phyloP scores from a whole-genome alignment of 1,284 basidiomycete species.

The Marasmius oreades region DNA sequence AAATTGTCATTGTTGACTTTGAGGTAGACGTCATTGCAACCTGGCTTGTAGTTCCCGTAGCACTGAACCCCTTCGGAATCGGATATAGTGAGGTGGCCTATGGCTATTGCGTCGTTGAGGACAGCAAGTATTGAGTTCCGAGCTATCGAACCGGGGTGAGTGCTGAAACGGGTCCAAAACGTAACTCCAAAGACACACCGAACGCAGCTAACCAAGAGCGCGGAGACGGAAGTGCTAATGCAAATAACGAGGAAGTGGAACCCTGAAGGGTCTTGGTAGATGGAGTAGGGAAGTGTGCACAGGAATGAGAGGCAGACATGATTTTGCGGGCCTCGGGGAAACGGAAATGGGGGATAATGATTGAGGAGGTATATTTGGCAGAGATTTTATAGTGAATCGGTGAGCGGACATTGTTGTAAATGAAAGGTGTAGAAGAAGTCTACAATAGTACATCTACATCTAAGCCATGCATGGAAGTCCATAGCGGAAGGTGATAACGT shows the following conservation, averaged over 20 bases:
- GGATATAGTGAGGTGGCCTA: conserved; percentile 59
- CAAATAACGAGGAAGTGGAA: conserved; percentile 33
- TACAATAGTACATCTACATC: neutral
- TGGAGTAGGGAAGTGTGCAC: conserved; percentile 34
- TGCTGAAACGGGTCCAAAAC: conserved; percentile 2
- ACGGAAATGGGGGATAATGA: conserved; percentile 10
- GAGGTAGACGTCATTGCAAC: conserved; percentile 58
- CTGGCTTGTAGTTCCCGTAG: conserved; percentile 53
- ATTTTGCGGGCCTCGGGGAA: conserved; percentile 1
- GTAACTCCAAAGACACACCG: conserved; percentile 28
- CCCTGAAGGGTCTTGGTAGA: conserved; percentile 37
- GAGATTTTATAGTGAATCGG: conserved; percentile 13
- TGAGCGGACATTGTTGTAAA: conserved; percentile 7
- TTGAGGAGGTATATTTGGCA: conserved; percentile 16
- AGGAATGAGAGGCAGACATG: conserved; percentile 34
- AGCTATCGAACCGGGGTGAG: conserved; percentile 34
- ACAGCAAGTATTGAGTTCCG: conserved; percentile 60
- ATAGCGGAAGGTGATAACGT: conserved; percentile 2
- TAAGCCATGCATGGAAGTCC: conserved; percentile 1
- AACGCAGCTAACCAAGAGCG: conserved; percentile 42
- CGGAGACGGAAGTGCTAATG: conserved; percentile 37
- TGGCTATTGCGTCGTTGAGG: conserved; percentile 53
- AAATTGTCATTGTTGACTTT: conserved; percentile 70
- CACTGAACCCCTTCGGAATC: conserved; percentile 54
- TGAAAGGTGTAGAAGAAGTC: conserved; percentile 5